A percentile compares a stretch with the other conserved stretches of the same genome.
Conservation (phyloP, 1,284 basidiomycete genomes). For the Microbotryomycetes sp. region DNA sequence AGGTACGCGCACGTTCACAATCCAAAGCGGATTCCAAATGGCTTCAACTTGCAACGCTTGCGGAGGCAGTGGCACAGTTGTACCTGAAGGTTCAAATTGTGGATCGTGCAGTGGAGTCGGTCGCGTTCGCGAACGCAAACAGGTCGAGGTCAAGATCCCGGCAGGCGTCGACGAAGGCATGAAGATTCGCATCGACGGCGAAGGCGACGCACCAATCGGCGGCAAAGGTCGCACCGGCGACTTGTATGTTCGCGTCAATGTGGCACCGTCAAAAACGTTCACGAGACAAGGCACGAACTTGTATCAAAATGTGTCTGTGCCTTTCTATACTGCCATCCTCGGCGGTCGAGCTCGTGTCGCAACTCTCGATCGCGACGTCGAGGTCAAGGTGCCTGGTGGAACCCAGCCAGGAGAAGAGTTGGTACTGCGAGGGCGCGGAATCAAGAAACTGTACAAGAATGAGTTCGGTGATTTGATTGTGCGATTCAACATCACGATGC, state of each 20-base stretch:
- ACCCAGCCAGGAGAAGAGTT: constrained; percentile 98
- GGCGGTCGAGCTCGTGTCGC: constrained; percentile 89
- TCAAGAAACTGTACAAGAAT: constrained; percentile 51
- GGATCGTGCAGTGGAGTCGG: constrained; percentile 78
- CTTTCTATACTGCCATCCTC: constrained; percentile 83
- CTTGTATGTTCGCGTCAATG: constrained; percentile 79
- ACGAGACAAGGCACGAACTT: constrained; percentile 86
- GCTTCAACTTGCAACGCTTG: constrained; percentile 83
- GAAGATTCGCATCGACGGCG: constrained; percentile 74
- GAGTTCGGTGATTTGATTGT: constrained; percentile 79
- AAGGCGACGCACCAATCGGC: constrained; percentile 77
- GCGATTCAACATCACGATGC: constrained; percentile 79
- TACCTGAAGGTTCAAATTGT: constrained; percentile 76
- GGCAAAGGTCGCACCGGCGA: constrained; percentile 69
- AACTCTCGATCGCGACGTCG: constrained; percentile 91
- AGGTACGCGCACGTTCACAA: constrained; percentile 82
- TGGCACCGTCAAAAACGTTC: constrained; percentile 77
- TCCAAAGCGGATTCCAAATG: constrained; percentile 96
- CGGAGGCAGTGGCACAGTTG: constrained; percentile 70
- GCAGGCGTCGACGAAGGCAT: constrained; percentile 95
- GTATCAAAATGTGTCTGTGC: constrained; percentile 84
- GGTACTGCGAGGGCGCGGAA: constrained; percentile 82
- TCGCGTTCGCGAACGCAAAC: constrained; percentile 71
- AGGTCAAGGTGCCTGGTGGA: constrained; percentile 84
- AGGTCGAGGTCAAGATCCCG: constrained; percentile 77